Base-by-base conservation (phyloP, 805 yeast species). In the Wickerhamomyces strasburgensis region DNA sequence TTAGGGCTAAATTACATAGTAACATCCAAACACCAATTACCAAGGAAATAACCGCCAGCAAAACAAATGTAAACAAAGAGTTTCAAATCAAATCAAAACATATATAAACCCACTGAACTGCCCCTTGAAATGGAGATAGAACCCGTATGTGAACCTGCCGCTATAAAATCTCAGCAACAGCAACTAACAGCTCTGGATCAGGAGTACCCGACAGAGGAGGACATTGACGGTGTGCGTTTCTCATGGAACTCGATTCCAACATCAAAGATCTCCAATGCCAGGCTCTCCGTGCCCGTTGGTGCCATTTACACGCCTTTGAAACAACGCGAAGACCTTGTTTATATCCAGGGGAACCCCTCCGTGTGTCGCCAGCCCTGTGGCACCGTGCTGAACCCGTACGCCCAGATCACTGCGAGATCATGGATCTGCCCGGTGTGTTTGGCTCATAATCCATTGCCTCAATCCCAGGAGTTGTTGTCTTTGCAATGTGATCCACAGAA, bases 361-460 rank as follows among this genome's bases (percentile, higher is more conserved):
- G 62, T 65, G 17, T 79, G 84, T 54, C 68, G 75, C 19, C 68
- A 65, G 34, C 53, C 56, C 0, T 79, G 85, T 57, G 66, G 70
- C 31, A 65, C 75, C 3, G 67, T 77, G 14, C 49, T 75, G 35
- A 76, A 73, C 49, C 82, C 84, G 1, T 78, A 58, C 43, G 71
- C 44, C 13, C 45, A 40, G 17, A 19, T 52, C 14, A 48, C 46
- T 9, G 44, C 54, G 7, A 51, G 49, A 28, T 41, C 53, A 4
- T 79, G 84, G 84, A 46, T 66, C 4, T 79, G 85, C 57, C 73
- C 75, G 18, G 62, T 78, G 35, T 79, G 85, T 61, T 62, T 64
- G 5, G 57, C 64, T 26, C 61, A 70, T 34, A 78, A 77, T 47
- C 64, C 46, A 25, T 54, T 71, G 5, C 65, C 65, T 42, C 62